Conservation (phyloP, 2,329 filamentous ascomycete species). For the Sporothrix humicola region DNA sequence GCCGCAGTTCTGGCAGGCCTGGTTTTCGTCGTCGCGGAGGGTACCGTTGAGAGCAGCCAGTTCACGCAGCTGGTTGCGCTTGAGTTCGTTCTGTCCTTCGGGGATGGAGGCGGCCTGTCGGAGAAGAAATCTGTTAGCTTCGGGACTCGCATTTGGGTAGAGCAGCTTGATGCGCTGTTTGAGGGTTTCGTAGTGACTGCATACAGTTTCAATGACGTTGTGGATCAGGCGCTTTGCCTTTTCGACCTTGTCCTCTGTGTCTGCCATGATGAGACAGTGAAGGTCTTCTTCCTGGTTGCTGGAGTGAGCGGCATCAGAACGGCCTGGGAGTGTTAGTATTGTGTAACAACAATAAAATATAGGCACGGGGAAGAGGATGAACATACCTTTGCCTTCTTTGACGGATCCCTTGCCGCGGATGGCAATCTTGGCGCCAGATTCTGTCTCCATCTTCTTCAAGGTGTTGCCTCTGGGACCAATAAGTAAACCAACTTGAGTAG, state of each 20-base stretch:
- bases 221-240: constrained; percentile 98
- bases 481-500: constrained; percentile 94
- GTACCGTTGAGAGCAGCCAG: constrained; percentile 98
- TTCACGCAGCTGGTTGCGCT: constrained; percentile 97
- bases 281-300: constrained; percentile 99
- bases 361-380: no score
- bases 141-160: not conserved
- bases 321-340: constrained; percentile 51
- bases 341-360: not conserved
- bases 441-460: constrained; percentile 98
- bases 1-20: constrained; percentile 98
- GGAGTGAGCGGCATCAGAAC: constrained; percentile 97
- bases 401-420: constrained; percentile 99
- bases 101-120: constrained; percentile 92
- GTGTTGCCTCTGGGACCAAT: constrained; percentile 99
- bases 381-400: constrained; percentile 87
- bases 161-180: not conserved
- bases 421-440: constrained; percentile 97
- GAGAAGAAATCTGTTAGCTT: not conserved
- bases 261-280: constrained; percentile 99
- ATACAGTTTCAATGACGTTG: constrained; percentile 97
- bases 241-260: constrained; percentile 99
- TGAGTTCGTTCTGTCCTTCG: constrained; percentile 97
- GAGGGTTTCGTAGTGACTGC: constrained; percentile 45
- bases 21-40: constrained; percentile 97